phyloP scores from a whole-genome alignment of 2,329 filamentous ascomycete species.

The Hirsutella minnesotensis region DNA sequence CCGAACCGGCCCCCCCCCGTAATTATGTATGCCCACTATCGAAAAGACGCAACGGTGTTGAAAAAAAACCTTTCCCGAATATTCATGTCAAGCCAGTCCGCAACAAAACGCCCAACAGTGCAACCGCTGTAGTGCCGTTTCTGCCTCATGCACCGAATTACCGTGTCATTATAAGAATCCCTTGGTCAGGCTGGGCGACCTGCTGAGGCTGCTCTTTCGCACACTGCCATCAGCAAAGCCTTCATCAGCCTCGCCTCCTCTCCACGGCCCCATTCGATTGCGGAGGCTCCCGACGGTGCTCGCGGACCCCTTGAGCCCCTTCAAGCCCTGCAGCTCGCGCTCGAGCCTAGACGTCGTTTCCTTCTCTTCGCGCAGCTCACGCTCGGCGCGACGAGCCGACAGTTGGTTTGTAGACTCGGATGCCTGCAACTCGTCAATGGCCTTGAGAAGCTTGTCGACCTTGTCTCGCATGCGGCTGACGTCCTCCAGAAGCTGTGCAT shows the following conservation, averaged over 20 bases:
- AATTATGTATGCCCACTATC: background rate
- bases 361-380: constrained; percentile 78
- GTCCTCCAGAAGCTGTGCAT: constrained; percentile 70
- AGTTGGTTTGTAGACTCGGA: constrained; percentile 75
- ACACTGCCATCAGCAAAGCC: constrained; percentile 42
- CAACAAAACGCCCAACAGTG: background rate
- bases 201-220: constrained; percentile 53
- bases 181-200: constrained; percentile 60
- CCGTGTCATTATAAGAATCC: constrained; percentile 50
- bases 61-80: too few species aligned
- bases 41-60: too few species aligned
- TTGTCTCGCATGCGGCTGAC: constrained; percentile 79
- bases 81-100: too few species aligned
- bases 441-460: constrained; percentile 75
- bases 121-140: background rate
- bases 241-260: constrained; percentile 27
- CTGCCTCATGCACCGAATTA: background rate
- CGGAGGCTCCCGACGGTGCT: constrained; percentile 35
- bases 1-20: background rate
- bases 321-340: constrained; percentile 76
- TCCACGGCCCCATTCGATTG: constrained; percentile 21
- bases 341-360: constrained; percentile 76
- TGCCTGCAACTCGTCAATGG: constrained; percentile 88
- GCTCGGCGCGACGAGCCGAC: constrained; percentile 71
- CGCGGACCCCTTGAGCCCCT: constrained; percentile 48